Base-by-base conservation (phyloP, 2,329 filamentous ascomycete genomes). In the Fusarium domesticum region DNA sequence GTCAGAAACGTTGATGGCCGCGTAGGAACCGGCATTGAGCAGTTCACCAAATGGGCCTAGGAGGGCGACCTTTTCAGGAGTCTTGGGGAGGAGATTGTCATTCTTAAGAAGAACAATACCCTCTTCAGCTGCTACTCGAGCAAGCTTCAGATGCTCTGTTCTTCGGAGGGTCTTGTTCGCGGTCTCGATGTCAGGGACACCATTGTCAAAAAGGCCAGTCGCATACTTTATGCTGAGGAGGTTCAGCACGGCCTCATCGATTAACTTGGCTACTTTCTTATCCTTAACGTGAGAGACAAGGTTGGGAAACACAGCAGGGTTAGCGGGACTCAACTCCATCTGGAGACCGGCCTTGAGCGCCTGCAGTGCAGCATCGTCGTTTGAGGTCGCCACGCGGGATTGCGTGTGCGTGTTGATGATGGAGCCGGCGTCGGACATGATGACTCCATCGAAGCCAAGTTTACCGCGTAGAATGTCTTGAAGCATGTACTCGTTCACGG, bases 101-200 rank as follows among this genome's bases (percentile, higher is more conserved):
- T 85, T 85, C 65, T 84, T 83, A 31, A 85, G 65, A n/a, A 85
- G 71, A 3, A 84, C 80, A 14, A 83, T 42, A 5, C 45, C 47
- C 20, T 54, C 49, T n/a, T 47, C 42, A 6, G 43, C 50, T n/a
- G 49, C 47, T 8, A 53, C 45, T 2, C 32, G 47, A 2, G 50
- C 45, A 3, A 55, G 23, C 14, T 43, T 35, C 3, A 49, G 17
- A 33, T 55, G 52, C 2, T 36, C 32, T 3, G 39, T 3, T 8
- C 45, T 30, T 5, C 53, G 43, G 6, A 55, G 50, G 1, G 50
- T 54, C 33, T 47, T 47, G 32, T 47, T 49, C 6, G 50, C 45
- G 3, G 35, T 32, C n/a, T 53, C 44, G 4, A 53, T 11, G 1
- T 53, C 51, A 3, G 62, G 59, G 2, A 64, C 37, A 4, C 42